Base-by-base conservation (phyloP, 2,329 filamentous ascomycete species). In the Fusarium nodosum region DNA sequence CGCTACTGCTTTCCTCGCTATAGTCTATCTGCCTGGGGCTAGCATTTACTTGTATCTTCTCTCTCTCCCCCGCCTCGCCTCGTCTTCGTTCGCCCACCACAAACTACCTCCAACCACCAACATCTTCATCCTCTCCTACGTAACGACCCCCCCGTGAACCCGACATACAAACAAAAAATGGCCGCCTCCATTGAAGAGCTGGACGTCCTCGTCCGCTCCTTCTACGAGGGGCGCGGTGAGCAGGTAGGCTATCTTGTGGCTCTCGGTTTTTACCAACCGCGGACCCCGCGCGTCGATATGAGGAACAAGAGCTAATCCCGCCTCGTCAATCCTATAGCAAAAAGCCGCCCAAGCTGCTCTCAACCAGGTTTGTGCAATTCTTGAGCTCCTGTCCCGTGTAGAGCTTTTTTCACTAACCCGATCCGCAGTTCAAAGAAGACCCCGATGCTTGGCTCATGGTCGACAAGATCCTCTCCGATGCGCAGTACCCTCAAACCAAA, bases 401-500 rank as follows among this genome's bases (percentile, higher is more conserved):
- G 10, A 41, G 41, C 24, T 31, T 53, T 60, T 46, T 56, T 54
- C 41, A 51, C 74, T 76, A 46, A 72, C 66, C 56, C 56, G 48
- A 36, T 22, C 69, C 64, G 45, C 68, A 98, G 93, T 99, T 99
- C 87, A 98, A 98, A 82, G 96, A 98, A 85, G 97, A 98, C 77
- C 94, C 95, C 61, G 96, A 99, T 84, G 91, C 96, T 64, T 99
- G 96, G 96, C 88, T 98, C 72, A 89, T 97, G 79, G 96, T 98
- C 76, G 96, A 97, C 80, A 94, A 97, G 83, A 97, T 99, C 77
- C 88, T 99, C 68, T 91, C 95, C 81, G 92, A 97, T 80, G 93
- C 96, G 70, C 91, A 91, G 79, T 97, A 97, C 79, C 90, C 93
- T 56, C 94, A 98, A 82, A 99, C 96, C 66, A 99, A 99, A 85